Percentiles rank a stretch among this genome's conserved stretches.
Evolutionary conservation across 495 filamentous ascomycete genomes (phyloP).

Genomic region (Talaromyces wortmannii): DNA sequence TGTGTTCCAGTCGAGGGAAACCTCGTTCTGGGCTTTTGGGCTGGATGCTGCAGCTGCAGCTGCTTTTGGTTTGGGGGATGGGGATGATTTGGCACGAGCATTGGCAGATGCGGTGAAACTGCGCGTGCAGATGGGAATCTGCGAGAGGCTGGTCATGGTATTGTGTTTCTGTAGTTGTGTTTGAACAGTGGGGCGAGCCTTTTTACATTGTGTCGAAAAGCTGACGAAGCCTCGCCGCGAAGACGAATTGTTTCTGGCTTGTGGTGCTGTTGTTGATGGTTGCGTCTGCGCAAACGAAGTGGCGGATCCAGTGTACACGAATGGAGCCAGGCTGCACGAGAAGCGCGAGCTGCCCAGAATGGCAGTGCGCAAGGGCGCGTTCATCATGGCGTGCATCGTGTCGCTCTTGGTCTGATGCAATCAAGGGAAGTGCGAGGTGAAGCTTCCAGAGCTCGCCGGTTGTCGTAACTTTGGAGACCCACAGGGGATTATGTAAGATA

Average conservation of each 20-base stretch:
- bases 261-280: slow-evolving; percentile 7
- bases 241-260: slow-evolving; percentile 5
- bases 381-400: slow-evolving; percentile 14
- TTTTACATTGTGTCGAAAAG: slow-evolving; percentile 1
- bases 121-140: background rate
- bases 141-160: background rate
- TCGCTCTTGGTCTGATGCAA: background rate
- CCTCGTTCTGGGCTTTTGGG: slow-evolving; percentile 7
- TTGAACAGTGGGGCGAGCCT: too few relatives aligned
- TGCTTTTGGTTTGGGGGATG: slow-evolving; percentile 7
- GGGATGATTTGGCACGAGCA: slow-evolving; percentile 28
- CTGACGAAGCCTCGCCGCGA: background rate
- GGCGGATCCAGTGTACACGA: slow-evolving; percentile 12
- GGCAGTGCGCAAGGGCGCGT: slow-evolving; percentile 23
- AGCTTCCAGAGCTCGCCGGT: background rate
- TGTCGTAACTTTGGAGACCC: too few relatives aligned
- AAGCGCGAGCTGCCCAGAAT: slow-evolving; percentile 18
- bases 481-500: background rate
- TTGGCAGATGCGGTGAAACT: slow-evolving; percentile 9
- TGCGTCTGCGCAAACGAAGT: background rate
- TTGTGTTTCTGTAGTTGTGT: too few relatives aligned
- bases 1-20: slow-evolving; percentile 76
- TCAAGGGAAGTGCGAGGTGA: background rate
- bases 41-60: background rate
- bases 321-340: slow-evolving; percentile 12